phyloP scores from a whole-genome alignment of 805 yeast species.

The Yarrowia keelungensis region DNA sequence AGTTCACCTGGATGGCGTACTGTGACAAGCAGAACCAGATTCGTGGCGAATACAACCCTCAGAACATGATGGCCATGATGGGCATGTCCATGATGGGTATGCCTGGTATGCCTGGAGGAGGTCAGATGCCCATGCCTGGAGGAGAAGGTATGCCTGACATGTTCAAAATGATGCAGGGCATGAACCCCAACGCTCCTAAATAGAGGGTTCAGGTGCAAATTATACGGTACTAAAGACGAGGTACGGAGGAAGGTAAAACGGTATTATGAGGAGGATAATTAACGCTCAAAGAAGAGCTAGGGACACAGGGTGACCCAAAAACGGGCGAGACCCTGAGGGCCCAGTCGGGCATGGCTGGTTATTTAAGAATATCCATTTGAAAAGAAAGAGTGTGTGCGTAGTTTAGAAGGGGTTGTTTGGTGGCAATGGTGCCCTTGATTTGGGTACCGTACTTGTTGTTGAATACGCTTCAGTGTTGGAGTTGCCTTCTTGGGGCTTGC shows the following conservation, averaged over 20 bases:
- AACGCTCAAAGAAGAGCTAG: constrained; percentile 35
- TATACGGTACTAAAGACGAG: background rate
- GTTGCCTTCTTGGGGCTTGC: too few species aligned
- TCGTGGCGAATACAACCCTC: constrained; percentile 82
- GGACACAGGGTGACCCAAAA: constrained; percentile 35
- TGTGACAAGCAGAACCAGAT: constrained; percentile 84
- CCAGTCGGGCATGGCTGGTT: constrained; percentile 39
- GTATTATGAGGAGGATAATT: constrained; percentile 23
- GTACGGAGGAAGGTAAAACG: constrained; percentile 16
- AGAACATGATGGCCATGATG: constrained; percentile 66
- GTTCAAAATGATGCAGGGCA: constrained; percentile 36
- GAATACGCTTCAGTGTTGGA: too few species aligned
- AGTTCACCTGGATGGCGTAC: constrained; percentile 93
- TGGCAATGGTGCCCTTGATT: background rate
- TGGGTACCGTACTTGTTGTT: background rate
- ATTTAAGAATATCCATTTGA: constrained; percentile 38
- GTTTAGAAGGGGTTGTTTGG: too few species aligned
- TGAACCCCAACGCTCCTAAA: constrained; percentile 18
- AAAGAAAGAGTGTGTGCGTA: background rate
- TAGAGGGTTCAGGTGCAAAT: background rate
- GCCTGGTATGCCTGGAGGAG: constrained; percentile 44
- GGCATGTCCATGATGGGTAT: constrained; percentile 42
- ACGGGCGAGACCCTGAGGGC: constrained; percentile 32
- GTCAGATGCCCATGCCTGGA: constrained; percentile 38
- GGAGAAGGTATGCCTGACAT: constrained; percentile 32